These are phyloP conservation scores for Eimeria praecox DNA, from an alignment of 169 alveolate species.

Conservation along the genomic window DNA sequence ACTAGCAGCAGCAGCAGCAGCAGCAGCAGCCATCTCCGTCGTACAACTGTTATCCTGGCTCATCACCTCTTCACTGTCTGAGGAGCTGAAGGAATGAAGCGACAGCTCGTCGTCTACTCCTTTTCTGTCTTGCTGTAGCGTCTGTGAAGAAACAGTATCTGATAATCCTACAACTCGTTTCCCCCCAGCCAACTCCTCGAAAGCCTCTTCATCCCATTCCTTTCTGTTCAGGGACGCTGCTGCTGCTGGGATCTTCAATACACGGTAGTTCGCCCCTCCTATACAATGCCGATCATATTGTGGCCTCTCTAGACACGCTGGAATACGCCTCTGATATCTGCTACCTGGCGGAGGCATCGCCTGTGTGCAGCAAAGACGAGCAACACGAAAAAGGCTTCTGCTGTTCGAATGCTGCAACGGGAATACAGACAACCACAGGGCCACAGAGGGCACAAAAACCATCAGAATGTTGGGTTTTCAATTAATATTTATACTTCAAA, in stretches of 20 bases:
- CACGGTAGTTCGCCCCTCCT: background rate
- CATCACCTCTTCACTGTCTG: background rate
- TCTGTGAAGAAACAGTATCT: background rate
- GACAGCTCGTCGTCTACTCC: background rate
- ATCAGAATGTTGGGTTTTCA: background rate
- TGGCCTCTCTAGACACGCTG: conserved; percentile 28
- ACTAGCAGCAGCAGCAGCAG: background rate
- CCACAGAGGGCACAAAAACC: background rate
- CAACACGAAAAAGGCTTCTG: background rate
- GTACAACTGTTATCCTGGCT: background rate
- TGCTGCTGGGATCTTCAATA: background rate
- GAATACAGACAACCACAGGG: background rate
- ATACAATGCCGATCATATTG: background rate
- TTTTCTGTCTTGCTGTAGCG: background rate
- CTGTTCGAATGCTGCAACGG: background rate
- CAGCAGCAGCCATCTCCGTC: background rate
- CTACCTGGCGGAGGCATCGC: conserved; percentile 27
- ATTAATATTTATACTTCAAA: background rate
- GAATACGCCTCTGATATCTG: background rate
- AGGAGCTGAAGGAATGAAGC: background rate
- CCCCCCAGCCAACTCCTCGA: background rate
- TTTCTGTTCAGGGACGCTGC: conserved; percentile 1
- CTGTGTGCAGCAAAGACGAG: background rate
- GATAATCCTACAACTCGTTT: background rate
- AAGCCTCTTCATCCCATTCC: conserved; percentile 3